Evolutionary conservation across 139 green algal species (phyloP).

Genomic region (Tetradesmus lagerheimii): DNA sequence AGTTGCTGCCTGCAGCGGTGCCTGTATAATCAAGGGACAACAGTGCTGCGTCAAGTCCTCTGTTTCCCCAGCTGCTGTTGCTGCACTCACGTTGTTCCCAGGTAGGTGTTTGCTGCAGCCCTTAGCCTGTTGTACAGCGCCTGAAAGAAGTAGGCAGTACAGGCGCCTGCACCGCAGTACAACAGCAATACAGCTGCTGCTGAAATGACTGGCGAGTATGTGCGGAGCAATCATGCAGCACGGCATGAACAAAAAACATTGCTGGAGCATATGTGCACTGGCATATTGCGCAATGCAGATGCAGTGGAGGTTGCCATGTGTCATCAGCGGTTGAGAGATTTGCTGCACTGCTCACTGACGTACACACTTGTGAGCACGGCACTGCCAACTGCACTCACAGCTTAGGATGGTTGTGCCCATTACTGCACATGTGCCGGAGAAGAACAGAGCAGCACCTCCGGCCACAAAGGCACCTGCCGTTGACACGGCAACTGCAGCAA

Average conservation of each 20-base stretch:
- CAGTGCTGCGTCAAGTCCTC: too few species aligned
- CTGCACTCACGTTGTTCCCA: neutral
- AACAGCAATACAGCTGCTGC: neutral
- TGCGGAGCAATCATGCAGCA: too few species aligned
- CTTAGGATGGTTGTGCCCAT: slow-evolving; percentile 7
- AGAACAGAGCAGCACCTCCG: neutral
- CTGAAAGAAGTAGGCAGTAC: neutral
- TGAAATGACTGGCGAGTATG: neutral
- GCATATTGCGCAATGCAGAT: too few species aligned
- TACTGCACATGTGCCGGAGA: slow-evolving; percentile 16
- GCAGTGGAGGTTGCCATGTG: too few species aligned
- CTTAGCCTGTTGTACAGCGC: neutral
- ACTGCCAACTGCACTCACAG: neutral
- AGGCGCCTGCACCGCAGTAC: neutral
- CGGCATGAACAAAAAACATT: too few species aligned
- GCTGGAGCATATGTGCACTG: too few species aligned
- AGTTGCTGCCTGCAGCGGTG: too few species aligned
- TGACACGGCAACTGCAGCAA: neutral
- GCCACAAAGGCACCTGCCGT: neutral
- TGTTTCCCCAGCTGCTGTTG: neutral
- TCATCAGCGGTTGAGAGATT: too few species aligned
- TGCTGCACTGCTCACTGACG: too few species aligned
- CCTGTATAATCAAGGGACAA: too few species aligned
- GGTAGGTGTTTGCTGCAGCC: neutral
- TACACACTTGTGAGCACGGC: too few species aligned